Evolutionary conservation across 1,284 basidiomycete species (phyloP), one percentile per base, ranked within the genome.

Genomic region (Neotropicomus parvogracilis): DNA sequence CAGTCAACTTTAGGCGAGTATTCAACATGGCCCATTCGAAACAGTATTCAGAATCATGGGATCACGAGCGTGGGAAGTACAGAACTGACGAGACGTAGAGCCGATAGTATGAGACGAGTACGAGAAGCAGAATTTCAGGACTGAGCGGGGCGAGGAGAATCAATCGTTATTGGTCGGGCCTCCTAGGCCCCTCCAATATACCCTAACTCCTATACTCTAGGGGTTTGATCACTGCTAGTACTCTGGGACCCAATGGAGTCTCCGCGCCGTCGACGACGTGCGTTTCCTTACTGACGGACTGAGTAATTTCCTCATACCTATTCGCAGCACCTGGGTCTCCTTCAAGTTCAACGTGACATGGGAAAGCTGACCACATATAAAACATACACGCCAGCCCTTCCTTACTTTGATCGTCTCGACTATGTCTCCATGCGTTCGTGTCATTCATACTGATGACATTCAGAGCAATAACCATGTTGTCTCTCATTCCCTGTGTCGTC

Each of bases 311-410:
- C 45, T 53, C 20, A 56, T 26, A 31, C 20, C 32, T 31, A 19
- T 45, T 35, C 49, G 56, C 57, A 93, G 88, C 95, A 99, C 64
- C 87, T 99, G 62, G 97, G 95, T 54, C 80, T 99, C 34, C 80
- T 99, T 52, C 95, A 99, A 72, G 80, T 99, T 52, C 95, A 99
- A 72, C 85, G 97, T 62, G 95, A 95, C 32, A 99, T 95, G 16
- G 95, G 99, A 70, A 99, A 99, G 73, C 80, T 99, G 48, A 99
- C 98, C 63, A 95, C 99, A 73, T 97, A 95, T 81, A 99, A 99
- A 78, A 98, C 88, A 10, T 99, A 98, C 70, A 92, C 86, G 13
- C 97, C 98, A 75, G 95, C 95, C 3, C 75, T 97, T n/a, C 97
- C 95, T 3, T 98, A 99, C 75, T 99, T 99, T 70, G 95, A 99